Evolutionary conservation across 129 eudicot species (phyloP).

Genomic region (Cynara cardunculus): DNA sequence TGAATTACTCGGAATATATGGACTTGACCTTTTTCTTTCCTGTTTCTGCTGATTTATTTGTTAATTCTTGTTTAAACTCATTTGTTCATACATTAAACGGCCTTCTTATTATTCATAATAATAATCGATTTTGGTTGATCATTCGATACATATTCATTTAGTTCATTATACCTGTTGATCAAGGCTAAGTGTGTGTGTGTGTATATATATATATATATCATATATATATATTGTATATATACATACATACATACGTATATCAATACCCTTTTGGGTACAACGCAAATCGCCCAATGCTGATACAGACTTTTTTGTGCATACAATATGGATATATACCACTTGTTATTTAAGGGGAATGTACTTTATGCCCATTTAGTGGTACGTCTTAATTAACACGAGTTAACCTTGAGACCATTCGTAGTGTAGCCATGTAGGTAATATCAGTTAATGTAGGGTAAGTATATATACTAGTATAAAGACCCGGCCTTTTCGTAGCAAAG

Average conservation of each 20-base stretch:
- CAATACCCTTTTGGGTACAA: too few species aligned
- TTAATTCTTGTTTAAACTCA: not conserved
- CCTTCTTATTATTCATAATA: not conserved
- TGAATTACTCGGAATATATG: conserved; percentile 9
- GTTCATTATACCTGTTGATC: too few species aligned
- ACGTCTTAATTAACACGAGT: not conserved
- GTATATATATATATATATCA: too few species aligned
- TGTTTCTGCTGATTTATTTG: not conserved
- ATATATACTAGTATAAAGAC: too few species aligned
- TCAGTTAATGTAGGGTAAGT: too few species aligned
- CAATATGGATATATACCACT: not conserved
- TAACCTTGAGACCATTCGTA: not conserved
- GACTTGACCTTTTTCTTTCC: conserved; percentile 5
- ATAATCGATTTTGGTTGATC: not conserved
- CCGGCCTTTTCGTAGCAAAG: not conserved
- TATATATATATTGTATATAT: too few species aligned
- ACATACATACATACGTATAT: too few species aligned
- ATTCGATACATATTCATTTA: not conserved
- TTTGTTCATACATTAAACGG: conserved; percentile 6
- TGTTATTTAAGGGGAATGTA: not conserved
- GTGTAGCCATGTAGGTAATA: not conserved
- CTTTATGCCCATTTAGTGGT: not conserved
- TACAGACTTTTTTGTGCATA: not conserved
- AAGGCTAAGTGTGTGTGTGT: too few species aligned
- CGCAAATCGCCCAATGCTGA: not conserved